Evolutionary conservation across 495 filamentous ascomycete species (phyloP).

Genomic region (Aspergillus cristatus): DNA sequence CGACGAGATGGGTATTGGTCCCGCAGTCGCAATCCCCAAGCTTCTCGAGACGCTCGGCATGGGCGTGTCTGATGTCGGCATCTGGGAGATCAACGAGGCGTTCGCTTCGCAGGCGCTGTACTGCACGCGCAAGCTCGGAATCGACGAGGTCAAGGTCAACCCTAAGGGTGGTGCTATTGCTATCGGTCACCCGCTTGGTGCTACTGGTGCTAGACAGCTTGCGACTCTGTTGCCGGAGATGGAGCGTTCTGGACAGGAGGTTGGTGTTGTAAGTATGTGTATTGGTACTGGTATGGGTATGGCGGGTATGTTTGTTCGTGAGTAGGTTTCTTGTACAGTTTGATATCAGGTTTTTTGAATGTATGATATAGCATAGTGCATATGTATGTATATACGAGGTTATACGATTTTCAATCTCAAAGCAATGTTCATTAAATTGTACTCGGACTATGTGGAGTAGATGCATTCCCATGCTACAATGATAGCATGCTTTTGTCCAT

Average conservation of each 20-base stretch:
- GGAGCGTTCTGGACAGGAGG: slow-evolving; percentile 51
- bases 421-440: no score
- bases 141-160: slow-evolving; percentile 63
- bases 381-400: slow-evolving; percentile 8
- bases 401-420: slow-evolving; percentile 5
- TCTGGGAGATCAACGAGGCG: slow-evolving; percentile 98
- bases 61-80: slow-evolving; percentile 55
- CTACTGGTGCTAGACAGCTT: slow-evolving; percentile 77
- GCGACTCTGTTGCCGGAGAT: slow-evolving; percentile 65
- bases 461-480: no score
- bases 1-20: slow-evolving; percentile 91
- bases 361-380: slow-evolving; percentile 13
- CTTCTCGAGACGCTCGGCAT: slow-evolving; percentile 59
- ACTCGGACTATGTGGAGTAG: no score
- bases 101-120: slow-evolving; percentile 86
- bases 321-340: slow-evolving; percentile 19
- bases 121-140: slow-evolving; percentile 65
- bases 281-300: slow-evolving; percentile 90
- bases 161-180: slow-evolving; percentile 92
- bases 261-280: slow-evolving; percentile 79
- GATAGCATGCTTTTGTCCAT: no score
- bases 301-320: slow-evolving; percentile 76
- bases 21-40: slow-evolving; percentile 76
- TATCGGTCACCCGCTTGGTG: slow-evolving; percentile 86
- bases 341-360: not conserved